These are phyloP conservation scores for Shiraia sp. DNA, from an alignment of 2,329 filamentous ascomycete genomes.

Conservation along the genomic window DNA sequence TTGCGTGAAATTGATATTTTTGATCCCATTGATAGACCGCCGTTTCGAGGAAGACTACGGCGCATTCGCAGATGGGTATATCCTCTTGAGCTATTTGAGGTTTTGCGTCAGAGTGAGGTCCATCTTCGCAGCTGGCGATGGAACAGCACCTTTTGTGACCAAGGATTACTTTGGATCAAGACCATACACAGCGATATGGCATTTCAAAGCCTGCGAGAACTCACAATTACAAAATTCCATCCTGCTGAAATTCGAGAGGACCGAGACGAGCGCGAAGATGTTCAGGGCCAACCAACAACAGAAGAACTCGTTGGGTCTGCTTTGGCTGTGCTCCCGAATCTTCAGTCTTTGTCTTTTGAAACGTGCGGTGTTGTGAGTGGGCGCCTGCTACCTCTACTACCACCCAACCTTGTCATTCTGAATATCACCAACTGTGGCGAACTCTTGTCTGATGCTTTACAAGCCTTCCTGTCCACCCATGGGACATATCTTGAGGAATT, in stretches of 20 bases:
- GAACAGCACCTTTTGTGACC: constrained; percentile 55
- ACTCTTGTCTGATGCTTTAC: constrained; percentile 68
- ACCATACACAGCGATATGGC: constrained; percentile 51
- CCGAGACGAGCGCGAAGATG: constrained; percentile 16
- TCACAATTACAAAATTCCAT: constrained; percentile 43
- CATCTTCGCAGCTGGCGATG: constrained; percentile 59
- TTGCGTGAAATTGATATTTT: constrained; percentile 73
- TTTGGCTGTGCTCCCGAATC: constrained; percentile 61
- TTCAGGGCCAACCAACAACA: constrained; percentile 29
- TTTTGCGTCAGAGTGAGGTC: constrained; percentile 57
- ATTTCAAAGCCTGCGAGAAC: constrained; percentile 43
- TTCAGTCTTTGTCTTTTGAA: constrained; percentile 73
- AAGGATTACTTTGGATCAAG: constrained; percentile 40
- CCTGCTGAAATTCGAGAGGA: constrained; percentile 13
- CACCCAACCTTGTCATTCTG: constrained; percentile 66
- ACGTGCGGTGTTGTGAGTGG: constrained; percentile 74
- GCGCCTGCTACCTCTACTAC: constrained; percentile 69
- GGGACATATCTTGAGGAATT: constrained; percentile 70
- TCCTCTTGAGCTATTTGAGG: constrained; percentile 65
- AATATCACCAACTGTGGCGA: constrained; percentile 80
- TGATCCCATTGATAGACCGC: constrained; percentile 68
- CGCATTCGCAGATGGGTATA: constrained; percentile 68
- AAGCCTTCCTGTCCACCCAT: constrained; percentile 66
- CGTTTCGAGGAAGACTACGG: constrained; percentile 63
- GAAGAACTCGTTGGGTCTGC: constrained; percentile 54